Conservation (phyloP, 78 protist genomes). For the Cyanophora paradoxa region DNA sequence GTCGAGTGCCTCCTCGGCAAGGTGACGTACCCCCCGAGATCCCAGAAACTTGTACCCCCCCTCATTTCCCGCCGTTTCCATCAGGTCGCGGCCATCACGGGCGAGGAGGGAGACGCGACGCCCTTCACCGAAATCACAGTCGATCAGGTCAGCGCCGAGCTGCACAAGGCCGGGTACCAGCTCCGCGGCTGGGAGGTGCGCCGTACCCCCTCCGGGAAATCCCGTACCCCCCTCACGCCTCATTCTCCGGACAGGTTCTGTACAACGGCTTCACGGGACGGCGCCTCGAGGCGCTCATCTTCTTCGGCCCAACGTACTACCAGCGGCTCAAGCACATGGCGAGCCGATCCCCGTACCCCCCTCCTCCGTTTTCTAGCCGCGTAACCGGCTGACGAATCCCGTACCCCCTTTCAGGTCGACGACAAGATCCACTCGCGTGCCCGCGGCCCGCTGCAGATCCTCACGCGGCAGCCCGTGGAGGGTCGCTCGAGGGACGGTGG, state of each 20-base stretch:
- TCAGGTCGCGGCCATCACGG: constrained; percentile 26
- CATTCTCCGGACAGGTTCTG: no score
- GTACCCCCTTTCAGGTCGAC: no score
- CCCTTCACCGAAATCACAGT: constrained; percentile 89
- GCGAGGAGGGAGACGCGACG: constrained; percentile 90
- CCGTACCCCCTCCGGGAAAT: no score
- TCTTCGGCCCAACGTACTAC: constrained; percentile 98
- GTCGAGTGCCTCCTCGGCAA: constrained; percentile 97
- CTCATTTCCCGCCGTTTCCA: background rate
- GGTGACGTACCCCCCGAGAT: no score
- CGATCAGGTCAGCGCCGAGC: constrained; percentile 50
- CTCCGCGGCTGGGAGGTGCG: constrained; percentile 88
- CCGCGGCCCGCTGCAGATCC: constrained; percentile 90
- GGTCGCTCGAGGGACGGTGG: constrained; percentile 99
- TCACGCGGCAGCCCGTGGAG: constrained; percentile 98
- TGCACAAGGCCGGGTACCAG: constrained; percentile 83
- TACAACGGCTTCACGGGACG: constrained; percentile 97
- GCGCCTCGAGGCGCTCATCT: constrained; percentile 67
- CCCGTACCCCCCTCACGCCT: background rate
- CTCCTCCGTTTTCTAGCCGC: no score
- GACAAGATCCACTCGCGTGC: constrained; percentile 98
- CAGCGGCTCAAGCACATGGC: constrained; percentile 99
- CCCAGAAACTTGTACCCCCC: background rate
- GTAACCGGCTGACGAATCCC: no score
- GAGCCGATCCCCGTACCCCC: no score